Percentiles rank a stretch among this genome's conserved stretches.
phyloP scores from a whole-genome alignment of 305 asterid species.

The Fraxinus xanthoxyloides region DNA sequence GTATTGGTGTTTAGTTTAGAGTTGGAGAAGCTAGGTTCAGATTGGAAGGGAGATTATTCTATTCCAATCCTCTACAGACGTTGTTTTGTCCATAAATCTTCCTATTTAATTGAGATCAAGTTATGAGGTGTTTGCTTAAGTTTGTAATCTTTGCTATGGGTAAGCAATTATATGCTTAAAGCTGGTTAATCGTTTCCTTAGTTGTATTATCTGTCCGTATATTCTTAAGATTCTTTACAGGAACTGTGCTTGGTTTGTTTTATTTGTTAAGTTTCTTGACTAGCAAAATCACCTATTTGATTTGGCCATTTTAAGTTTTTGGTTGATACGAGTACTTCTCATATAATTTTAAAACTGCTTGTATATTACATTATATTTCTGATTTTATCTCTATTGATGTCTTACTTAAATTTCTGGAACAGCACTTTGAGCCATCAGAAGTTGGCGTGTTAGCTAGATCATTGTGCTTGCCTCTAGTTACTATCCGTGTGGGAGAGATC shows the following conservation, averaged over 20 bases:
- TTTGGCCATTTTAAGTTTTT: neutral
- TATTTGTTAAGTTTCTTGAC: neutral
- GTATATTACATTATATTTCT: neutral
- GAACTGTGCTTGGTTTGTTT: neutral
- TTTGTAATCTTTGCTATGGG: neutral
- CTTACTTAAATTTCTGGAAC: conserved; percentile 23
- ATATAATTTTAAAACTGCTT: neutral
- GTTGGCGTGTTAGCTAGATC: conserved; percentile 90
- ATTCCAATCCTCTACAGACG: neutral
- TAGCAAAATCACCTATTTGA: neutral
- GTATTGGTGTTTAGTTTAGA: neutral
- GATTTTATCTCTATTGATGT: neutral
- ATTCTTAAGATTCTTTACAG: neutral
- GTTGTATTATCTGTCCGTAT: neutral
- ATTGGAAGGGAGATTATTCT: neutral
- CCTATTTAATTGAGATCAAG: neutral
- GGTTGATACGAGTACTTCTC: neutral
- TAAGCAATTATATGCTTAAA: neutral
- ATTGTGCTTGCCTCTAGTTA: conserved; percentile 89
- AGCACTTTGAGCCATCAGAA: conserved; percentile 94
- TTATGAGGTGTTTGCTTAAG: neutral
- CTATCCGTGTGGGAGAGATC: conserved; percentile 90
- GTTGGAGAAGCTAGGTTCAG: neutral
- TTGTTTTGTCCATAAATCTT: neutral
- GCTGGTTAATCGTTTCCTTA: neutral